Base-by-base conservation (phyloP, 164 flowering plant genomes). In the Malania oleifera region DNA sequence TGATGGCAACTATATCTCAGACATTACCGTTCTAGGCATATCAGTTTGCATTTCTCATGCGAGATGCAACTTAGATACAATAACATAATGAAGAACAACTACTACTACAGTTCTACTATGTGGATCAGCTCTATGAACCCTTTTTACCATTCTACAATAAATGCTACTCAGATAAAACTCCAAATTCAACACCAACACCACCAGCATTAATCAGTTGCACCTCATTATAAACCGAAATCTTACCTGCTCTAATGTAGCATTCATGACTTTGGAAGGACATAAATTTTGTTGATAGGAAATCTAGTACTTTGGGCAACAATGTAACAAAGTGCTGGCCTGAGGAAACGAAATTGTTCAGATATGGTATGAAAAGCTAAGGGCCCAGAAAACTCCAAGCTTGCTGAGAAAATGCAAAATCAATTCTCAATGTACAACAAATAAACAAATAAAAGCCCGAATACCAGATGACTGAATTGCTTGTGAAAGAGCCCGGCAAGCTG, bases 401-500 rank as follows among this genome's bases (percentile, higher is more conserved):
- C 12, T 4, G 41, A 59, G 17, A 37, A 48, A 28, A 40, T 41
- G 23, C 20, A 50, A 19, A 49, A 22, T 7, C 31, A 40, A 35
- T 5, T 19, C 48, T 0, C 19, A 60, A 55, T 22, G 13, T 38
- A 15, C 5, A 23, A 25, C 1, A 5, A 45, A 23, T 17, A 0
- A 31, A 43, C 26, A 57, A 22, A 41, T 52, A 29, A 22, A 10
- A 41, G 15, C 47, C 26, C 10, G 14, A 39, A 45, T 69, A 92
- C 96, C 97, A 68, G 96, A 82, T 19, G 97, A 82, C 31, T 83
- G 85, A 69, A 93, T 73, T 54, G 92, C 91, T 65, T 80, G 86
- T 52, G 97, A 80, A 68, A 93, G 96, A 63, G 97, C 88, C 49
- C 92, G 86, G 62, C 99, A 93, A 53, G 97, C 97, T 65, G 98